These are phyloP conservation scores for Dimocarpus longan DNA, from an alignment of 345 rosid species.

Conservation along the genomic window DNA sequence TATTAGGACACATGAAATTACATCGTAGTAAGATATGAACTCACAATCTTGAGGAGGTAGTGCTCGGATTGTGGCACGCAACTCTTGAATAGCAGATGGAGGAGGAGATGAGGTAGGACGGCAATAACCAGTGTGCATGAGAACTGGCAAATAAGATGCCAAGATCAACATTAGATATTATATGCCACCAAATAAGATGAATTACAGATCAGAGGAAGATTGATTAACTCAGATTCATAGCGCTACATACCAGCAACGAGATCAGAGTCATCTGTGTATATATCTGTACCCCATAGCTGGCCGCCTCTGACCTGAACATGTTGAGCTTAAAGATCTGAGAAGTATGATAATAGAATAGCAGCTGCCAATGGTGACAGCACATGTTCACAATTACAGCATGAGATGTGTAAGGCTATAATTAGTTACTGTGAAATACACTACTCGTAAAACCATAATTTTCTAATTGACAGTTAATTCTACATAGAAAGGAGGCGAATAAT, in stretches of 20 bases:
- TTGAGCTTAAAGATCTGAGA: slow-evolving; percentile 21
- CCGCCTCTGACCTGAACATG: slow-evolving; percentile 88
- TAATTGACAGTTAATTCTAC: neutral
- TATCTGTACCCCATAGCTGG: slow-evolving; percentile 98
- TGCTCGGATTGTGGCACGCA: slow-evolving; percentile 79
- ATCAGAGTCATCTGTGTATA: slow-evolving; percentile 96
- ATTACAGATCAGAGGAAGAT: neutral
- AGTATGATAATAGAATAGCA: slow-evolving; percentile 6
- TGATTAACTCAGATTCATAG: slow-evolving; percentile 2
- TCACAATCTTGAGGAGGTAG: slow-evolving; percentile 92
- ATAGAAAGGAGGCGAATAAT: neutral
- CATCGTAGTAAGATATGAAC: slow-evolving; percentile 24
- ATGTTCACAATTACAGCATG: neutral
- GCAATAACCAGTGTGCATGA: slow-evolving; percentile 99
- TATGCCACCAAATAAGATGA: slow-evolving; percentile 7
- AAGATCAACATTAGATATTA: slow-evolving; percentile 23
- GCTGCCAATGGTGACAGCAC: neutral
- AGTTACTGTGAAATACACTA: neutral
- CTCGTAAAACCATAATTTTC: neutral
- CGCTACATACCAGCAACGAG: slow-evolving; percentile 86
- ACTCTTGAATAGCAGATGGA: slow-evolving; percentile 92
- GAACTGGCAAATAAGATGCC: slow-evolving; percentile 60
- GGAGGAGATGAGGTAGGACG: slow-evolving; percentile 98
- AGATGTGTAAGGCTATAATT: slow-evolving; percentile 4
- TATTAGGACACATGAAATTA: neutral